Evolutionary conservation across 164 flowering plant species (phyloP).

Genomic region (Vitis rotundifolia): DNA sequence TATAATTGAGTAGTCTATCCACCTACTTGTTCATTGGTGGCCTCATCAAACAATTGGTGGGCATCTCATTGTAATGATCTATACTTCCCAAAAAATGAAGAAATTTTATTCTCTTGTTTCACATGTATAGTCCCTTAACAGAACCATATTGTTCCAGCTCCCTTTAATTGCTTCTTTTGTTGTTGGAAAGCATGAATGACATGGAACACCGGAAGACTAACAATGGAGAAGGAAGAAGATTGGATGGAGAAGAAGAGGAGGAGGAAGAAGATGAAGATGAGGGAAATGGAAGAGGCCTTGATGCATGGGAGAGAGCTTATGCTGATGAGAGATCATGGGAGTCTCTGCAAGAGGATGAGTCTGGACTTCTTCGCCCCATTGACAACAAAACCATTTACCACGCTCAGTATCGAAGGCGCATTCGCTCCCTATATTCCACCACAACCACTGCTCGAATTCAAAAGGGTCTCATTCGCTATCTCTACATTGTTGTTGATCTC

Average conservation of each 20-base stretch:
- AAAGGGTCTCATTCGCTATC: slow-evolving; percentile 88
- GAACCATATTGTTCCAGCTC: too few relatives aligned
- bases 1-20: too few relatives aligned
- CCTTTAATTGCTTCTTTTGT: too few relatives aligned
- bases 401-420: slow-evolving; percentile 84
- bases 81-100: too few relatives aligned
- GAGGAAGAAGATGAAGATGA: slow-evolving; percentile 72
- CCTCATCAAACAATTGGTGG: too few relatives aligned
- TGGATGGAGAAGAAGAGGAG: slow-evolving; percentile 34
- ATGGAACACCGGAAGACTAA: not conserved
- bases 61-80: too few relatives aligned
- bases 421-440: slow-evolving; percentile 51
- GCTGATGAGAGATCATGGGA: slow-evolving; percentile 97
- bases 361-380: slow-evolving; percentile 77
- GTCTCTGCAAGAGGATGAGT: slow-evolving; percentile 84
- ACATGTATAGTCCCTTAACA: too few relatives aligned
- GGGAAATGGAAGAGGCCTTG: slow-evolving; percentile 33
- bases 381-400: slow-evolving; percentile 63
- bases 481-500: slow-evolving; percentile 79
- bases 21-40: too few relatives aligned
- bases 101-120: too few relatives aligned
- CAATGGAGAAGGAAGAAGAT: slow-evolving; percentile 24
- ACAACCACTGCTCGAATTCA: slow-evolving; percentile 61
- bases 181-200: too few relatives aligned
- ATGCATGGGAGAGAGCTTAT: slow-evolving; percentile 72